A percentile compares a stretch with the other conserved stretches of the same genome.
Conservation (phyloP, 2,329 filamentous ascomycete genomes). For the Paecilomyces dactylethromorphus region DNA sequence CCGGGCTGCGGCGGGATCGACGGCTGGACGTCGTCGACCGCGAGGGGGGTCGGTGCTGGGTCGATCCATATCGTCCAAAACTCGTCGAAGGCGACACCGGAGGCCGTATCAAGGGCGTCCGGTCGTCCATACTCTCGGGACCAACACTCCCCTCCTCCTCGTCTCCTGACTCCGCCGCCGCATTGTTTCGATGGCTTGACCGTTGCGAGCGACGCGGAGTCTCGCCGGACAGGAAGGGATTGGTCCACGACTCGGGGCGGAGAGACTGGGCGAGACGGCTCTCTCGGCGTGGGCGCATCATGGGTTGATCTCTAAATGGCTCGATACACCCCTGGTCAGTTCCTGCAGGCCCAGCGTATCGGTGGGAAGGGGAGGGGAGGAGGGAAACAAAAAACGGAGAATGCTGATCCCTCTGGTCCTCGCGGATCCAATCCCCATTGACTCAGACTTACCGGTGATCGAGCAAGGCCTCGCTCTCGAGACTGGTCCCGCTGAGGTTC, state of each 20-base stretch:
- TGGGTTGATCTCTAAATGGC: constrained; percentile 51
- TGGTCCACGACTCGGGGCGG: constrained; percentile 18
- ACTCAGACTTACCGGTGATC: constrained; percentile 71
- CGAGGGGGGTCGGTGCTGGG: constrained; percentile 15
- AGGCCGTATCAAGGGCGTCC: constrained; percentile 48
- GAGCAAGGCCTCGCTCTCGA: constrained; percentile 81
- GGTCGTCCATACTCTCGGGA: constrained; percentile 37
- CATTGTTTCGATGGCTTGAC: constrained; percentile 1
- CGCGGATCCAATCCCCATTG: not conserved
- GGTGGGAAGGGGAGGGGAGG: not conserved
- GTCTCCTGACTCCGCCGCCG: constrained; percentile 5
- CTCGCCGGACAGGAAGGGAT: not conserved
- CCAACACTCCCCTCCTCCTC: constrained; percentile 18
- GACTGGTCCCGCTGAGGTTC: constrained; percentile 70
- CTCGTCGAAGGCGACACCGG: constrained; percentile 24
- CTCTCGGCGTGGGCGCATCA: constrained; percentile 58
- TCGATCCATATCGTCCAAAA: not conserved
- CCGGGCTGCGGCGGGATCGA: constrained; percentile 12
- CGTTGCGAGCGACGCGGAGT: constrained; percentile 3
- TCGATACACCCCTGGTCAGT: constrained; percentile 5
- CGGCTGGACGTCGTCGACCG: constrained; percentile 15
- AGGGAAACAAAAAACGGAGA: too few relatives aligned
- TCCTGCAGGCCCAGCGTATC: not conserved
- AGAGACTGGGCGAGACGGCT: constrained; percentile 36
- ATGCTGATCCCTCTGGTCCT: not conserved